These are phyloP conservation scores for Cicer judaicum DNA, from an alignment of 306 rosid genomes.

Conservation along the genomic window DNA sequence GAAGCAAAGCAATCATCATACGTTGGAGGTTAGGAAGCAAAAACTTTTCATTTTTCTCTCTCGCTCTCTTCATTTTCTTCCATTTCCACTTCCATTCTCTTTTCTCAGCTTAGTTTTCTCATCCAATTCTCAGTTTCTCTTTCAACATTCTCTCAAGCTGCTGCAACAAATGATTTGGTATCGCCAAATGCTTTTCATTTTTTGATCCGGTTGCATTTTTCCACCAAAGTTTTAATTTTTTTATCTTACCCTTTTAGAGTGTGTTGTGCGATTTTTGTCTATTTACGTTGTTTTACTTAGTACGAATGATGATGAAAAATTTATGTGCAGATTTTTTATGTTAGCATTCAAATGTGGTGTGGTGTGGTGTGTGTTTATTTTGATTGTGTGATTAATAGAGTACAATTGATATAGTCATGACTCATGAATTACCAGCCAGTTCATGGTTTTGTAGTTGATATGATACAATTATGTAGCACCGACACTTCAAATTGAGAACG, in stretches of 20 bases:
- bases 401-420: background rate
- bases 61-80: background rate
- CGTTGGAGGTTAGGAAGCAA: background rate
- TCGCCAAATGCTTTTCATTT: conserved; percentile 25
- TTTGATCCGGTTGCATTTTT: conserved; percentile 20
- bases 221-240: conserved; percentile 1
- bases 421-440: background rate
- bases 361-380: background rate
- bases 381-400: background rate
- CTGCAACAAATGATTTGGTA: conserved; percentile 9
- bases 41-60: background rate
- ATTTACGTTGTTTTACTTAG: background rate
- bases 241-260: conserved; percentile 28
- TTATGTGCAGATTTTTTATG: background rate
- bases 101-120: too few relatives aligned
- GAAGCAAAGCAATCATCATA: too few relatives aligned
- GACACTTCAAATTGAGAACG: background rate
- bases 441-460: background rate
- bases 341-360: background rate
- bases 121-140: too few relatives aligned
- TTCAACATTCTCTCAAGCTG: background rate
- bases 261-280: background rate
- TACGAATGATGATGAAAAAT: background rate
- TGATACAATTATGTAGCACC: background rate
- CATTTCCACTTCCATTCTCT: background rate